Evolutionary conservation across 148 eudicot species (phyloP), one percentile per base, ranked within the genome.

Genomic region (Drosera capensis): DNA sequence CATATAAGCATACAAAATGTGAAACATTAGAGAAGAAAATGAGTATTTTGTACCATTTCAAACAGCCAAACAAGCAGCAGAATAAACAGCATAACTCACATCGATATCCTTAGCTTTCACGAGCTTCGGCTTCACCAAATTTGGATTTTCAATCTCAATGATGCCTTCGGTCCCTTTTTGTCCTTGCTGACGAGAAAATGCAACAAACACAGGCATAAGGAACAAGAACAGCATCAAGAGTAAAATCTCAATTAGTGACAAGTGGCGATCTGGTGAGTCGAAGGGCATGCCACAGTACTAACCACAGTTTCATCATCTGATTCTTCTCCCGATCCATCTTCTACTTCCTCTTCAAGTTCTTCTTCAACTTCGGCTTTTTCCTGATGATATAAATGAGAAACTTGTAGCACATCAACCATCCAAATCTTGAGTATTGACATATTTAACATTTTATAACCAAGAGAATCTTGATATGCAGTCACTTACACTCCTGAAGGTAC

Each of bases 71-170:
- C 23, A 50, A 57, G 19, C 24, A 5, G 22, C 15, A 11, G 36
- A 26, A 20, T 26, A 56, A 11, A 25, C 40, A 18, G 16, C 15
- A 20, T 20, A 40, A 38, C 90, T 79, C 60, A 88, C 96, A 66
- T 82, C 94, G 57, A 73, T 44, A 62, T 82, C 68, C 63, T 67
- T 80, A 44, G 96, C 94, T 70, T 82, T 87, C 63, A 87, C 11
- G 34, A 59, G 79, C 75, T 87, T 82, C 15, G 83, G 54, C 75
- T 75, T 82, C 51, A 58, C 90, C 72, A 87, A 39, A 63, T 87
- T 87, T 21, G 96, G 96, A 62, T 87, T 87, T 45, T 79, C 83
- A 30, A 82, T 72, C 73, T 87, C 80, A 63, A 87, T 87, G 28
- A 87, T 47, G 16, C 96, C 90, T 59, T 87, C 71, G 3, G 80